Percentiles rank a stretch among this genome's conserved stretches.
Evolutionary conservation across 305 asterid species (phyloP).

Genomic region (Galium porrigens): DNA sequence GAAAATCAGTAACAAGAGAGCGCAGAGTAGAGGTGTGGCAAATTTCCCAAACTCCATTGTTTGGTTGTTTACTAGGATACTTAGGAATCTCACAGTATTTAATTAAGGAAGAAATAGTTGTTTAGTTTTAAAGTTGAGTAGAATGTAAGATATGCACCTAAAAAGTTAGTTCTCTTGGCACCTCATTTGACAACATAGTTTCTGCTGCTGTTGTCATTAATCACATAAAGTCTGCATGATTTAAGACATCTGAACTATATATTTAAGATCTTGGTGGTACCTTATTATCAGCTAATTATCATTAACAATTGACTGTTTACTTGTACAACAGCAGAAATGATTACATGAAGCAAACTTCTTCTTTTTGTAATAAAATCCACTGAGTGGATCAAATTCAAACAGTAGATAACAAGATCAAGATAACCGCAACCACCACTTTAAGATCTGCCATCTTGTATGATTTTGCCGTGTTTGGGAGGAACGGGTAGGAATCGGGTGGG

Average conservation of each 20-base stretch:
- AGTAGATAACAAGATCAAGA: background rate
- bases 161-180: constrained; percentile 4
- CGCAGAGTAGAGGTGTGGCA: constrained; percentile 9
- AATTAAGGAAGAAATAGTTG: constrained; percentile 5
- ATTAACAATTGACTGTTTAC: constrained; percentile 1
- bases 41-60: constrained; percentile 12
- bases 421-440: background rate
- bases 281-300: background rate
- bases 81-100: background rate
- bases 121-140: background rate
- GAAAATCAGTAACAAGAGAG: constrained; percentile 9
- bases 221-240: background rate
- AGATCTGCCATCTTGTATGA: background rate
- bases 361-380: background rate
- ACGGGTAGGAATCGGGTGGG: constrained; percentile 6
- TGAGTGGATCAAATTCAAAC: background rate
- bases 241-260: constrained; percentile 11
- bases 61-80: background rate
- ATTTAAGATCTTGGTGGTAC: background rate
- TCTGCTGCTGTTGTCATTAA: background rate
- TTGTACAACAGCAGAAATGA: background rate
- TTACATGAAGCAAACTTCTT: background rate
- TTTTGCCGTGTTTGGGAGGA: constrained; percentile 5
- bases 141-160: constrained; percentile 8
- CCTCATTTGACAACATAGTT: background rate